Evolutionary conservation across 805 yeast genomes (phyloP), one percentile per base, ranked within the genome.

Genomic region (Sungouiella blattae): DNA sequence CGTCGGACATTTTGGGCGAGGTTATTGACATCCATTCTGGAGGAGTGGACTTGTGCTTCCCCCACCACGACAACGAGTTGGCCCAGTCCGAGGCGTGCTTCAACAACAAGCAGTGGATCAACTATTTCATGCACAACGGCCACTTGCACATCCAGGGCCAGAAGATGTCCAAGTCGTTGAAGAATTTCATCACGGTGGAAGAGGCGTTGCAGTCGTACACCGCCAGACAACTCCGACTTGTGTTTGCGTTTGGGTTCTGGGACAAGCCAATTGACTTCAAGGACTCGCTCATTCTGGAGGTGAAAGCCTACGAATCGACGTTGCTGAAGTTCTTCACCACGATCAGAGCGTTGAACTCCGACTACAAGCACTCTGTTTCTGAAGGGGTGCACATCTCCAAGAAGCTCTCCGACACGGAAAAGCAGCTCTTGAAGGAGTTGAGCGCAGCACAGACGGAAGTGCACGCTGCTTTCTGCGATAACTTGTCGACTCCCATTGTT

Each of bases 81-180:
- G 99, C 99, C 1, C 99, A 93, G 69, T 75, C 89, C 18, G 99
- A 93, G 61, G 98, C 98, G 5, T 83, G 80, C 59, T 91, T 71
- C 59, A 88, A 86, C 55, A 81, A 85, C 61, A 64, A 77, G 32
- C 98, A 93, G 64, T 93, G 99, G 99, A 87, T 93, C 36, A 91
- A 93, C 62, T 93, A 93, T 58, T 93, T 93, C 65, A 62, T 93
- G 61, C 99, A 93, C 61, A 87, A 95, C 27, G 99, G 99, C 26
- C 99, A 93, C 63, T 73, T 93, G 53, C 98, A 93, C 59, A 93
- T 93, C 49, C 97, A 93, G 62, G 99, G 99, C 14, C 97, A 88
- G 64, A 93, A 93, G 57, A 93, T 93, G 99, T 83, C 95, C 31
- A 93, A 93, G 65, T 83, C 94, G 28, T 71, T 93, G 55, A 93